These are phyloP conservation scores for Termitomyces sp. DNA, from an alignment of 768 basidiomycete species.

Conservation along the genomic window DNA sequence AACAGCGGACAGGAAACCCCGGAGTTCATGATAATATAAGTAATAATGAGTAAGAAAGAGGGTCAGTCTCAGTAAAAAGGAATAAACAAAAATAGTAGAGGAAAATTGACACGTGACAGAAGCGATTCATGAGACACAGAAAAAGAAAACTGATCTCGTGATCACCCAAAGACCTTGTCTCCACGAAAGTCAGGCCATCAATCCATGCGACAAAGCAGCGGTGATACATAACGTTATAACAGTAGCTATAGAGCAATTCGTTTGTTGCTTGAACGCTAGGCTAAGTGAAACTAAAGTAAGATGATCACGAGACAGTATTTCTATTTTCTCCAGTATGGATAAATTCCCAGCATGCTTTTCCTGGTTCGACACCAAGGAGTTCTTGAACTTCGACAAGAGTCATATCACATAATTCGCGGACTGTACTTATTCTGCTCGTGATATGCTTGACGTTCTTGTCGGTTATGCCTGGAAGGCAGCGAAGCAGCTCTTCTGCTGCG, in stretches of 20 bases:
- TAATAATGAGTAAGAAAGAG: too few relatives aligned
- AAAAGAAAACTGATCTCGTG: too few relatives aligned
- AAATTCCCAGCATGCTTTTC: constrained; percentile 78
- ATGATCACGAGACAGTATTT: background rate
- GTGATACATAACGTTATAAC: too few relatives aligned
- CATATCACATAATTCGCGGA: constrained; percentile 74
- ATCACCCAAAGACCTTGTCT: too few relatives aligned
- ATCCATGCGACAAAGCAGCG: too few relatives aligned
- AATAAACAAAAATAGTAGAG: too few relatives aligned
- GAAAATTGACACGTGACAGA: too few relatives aligned
- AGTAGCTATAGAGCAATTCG: background rate
- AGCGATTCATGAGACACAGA: too few relatives aligned
- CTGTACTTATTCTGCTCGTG: constrained; percentile 73
- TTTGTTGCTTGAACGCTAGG: background rate
- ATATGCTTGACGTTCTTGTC: constrained; percentile 84
- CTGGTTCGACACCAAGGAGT: constrained; percentile 78
- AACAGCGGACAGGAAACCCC: too few relatives aligned
- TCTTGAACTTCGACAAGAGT: constrained; percentile 58
- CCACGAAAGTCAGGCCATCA: too few relatives aligned
- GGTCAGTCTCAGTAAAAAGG: too few relatives aligned
- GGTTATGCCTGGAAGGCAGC: constrained; percentile 80
- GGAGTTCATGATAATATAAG: too few relatives aligned
- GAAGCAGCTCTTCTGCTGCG: constrained; percentile 79
- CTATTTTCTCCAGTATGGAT: constrained; percentile 63
- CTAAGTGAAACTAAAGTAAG: background rate